A percentile compares a stretch with the other conserved stretches of the same genome.
Conservation (phyloP, 2,329 filamentous ascomycete species). For the Zasmidium cellare region DNA sequence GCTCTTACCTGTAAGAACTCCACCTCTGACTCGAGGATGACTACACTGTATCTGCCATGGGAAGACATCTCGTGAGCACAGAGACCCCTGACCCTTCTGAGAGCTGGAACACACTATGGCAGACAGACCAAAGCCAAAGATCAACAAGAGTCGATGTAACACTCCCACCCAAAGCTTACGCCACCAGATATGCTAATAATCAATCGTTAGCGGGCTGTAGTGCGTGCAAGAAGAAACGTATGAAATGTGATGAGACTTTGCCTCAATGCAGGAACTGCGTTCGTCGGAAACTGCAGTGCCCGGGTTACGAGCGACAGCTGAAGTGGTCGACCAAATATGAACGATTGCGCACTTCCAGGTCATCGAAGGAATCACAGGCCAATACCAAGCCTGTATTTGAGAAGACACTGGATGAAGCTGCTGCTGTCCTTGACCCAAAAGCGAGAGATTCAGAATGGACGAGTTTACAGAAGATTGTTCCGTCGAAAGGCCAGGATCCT, state of each 20-base stretch:
- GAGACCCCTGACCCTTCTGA: neutral
- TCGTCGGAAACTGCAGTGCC: constrained; percentile 11
- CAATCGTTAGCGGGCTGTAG: constrained; percentile 10
- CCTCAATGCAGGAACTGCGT: constrained; percentile 13
- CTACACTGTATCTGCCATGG: neutral
- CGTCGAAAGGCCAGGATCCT: too few species aligned
- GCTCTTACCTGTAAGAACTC: neutral
- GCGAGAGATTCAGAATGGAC: too few species aligned
- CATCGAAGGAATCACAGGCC: neutral
- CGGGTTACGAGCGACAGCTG: constrained; percentile 9
- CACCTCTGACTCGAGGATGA: neutral
- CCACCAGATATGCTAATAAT: neutral
- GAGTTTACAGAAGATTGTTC: too few species aligned
- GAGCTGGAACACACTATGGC: neutral
- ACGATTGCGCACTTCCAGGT: constrained; percentile 5
- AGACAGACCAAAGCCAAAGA: constrained; percentile 2
- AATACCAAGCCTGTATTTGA: neutral
- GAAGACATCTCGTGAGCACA: neutral
- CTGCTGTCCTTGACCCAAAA: too few species aligned
- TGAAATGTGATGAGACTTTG: constrained; percentile 16
- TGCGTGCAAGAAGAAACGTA: constrained; percentile 20
- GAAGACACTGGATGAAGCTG: too few species aligned
- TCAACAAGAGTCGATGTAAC: constrained; percentile 11
- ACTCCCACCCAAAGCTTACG: neutral
- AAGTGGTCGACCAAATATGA: constrained; percentile 19